Evolutionary conservation across 129 eudicot species (phyloP).

Genomic region (Ambrosia artemisiifolia): DNA sequence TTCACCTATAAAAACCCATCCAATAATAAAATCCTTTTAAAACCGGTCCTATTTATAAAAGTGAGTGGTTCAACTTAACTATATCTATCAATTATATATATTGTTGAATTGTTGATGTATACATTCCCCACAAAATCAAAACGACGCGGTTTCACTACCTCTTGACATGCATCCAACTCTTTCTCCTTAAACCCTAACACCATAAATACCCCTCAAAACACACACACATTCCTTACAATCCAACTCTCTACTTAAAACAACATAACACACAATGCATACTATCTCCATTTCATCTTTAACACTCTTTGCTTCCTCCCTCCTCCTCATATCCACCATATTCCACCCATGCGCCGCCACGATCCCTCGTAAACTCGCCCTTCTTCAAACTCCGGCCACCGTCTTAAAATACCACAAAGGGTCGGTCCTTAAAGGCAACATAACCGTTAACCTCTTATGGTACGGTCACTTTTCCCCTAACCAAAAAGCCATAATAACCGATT

Average conservation of each 20-base stretch:
- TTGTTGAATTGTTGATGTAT: constrained; percentile 17
- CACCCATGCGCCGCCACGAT: constrained; percentile 31
- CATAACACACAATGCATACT: constrained; percentile 14
- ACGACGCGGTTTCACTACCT: constrained; percentile 24
- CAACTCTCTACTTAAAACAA: not conserved
- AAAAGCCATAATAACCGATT: constrained; percentile 55
- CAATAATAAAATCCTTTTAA: too few species aligned
- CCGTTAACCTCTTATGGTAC: constrained; percentile 75
- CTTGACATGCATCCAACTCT: constrained; percentile 28
- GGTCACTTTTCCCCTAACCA: constrained; percentile 59
- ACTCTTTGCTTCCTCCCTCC: constrained; percentile 14
- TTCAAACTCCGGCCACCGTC: constrained; percentile 46
- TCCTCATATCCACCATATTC: constrained; percentile 30
- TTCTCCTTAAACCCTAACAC: constrained; percentile 5
- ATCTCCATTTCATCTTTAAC: not conserved
- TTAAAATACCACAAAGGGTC: constrained; percentile 72
- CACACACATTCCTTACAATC: not conserved
- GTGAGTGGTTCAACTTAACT: too few species aligned
- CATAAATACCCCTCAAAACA: constrained; percentile 24
- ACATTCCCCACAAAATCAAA: constrained; percentile 8
- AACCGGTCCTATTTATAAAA: too few species aligned
- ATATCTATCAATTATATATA: not conserved
- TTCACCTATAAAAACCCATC: not conserved
- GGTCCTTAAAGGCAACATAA: constrained; percentile 56
- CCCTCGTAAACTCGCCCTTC: constrained; percentile 50